Evolutionary conservation across 139 green algal species (phyloP), one percentile per base, ranked within the genome.

Genomic region (Chlamydomonas sp.): DNA sequence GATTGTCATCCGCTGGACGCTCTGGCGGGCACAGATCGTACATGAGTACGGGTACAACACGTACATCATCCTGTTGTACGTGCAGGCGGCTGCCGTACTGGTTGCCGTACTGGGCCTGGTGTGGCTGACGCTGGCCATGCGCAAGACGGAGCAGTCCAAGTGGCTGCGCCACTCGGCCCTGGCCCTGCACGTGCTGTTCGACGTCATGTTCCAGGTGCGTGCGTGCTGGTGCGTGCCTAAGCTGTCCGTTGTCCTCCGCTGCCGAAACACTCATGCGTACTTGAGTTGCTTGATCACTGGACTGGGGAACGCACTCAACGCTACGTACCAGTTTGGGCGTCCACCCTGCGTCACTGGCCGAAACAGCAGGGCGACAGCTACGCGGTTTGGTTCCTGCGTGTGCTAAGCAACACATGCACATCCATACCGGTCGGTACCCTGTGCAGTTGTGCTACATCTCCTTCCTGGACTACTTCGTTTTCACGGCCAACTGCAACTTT

Each of bases 91-190:
- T 3, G 31, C 59, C 14, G 81, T 86, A 4, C 3, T 79, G 1
- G 4, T 86, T 60, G 60, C 81, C 17, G 61, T 86, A 2, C 8
- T 72, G 4, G 71, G 69, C 2, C 81, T 86, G 60, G 81, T 18
- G 60, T 79, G 71, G 71, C 81, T 86, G 16, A 86, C 81, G 7
- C 17, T 86, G 81, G 81, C 77, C 17, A 85, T 89, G 85, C 85
- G 77, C 57, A 85, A 85, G 66, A 68, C 79, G 60, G 77, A 85
- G 67, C 85, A 89, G 67, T 89, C 85, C 14, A 84, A 84, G 60
- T 68, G 7, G 62, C 66, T 89, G 62, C 66, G 60, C 15, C 69
- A 3, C 20, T 15, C 78, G 6, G 78, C 85, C 1, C 49, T 3
- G 1, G 14, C 59, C 58, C 10, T 89, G 59, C 85, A 89, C 17